A percentile compares a stretch with the other conserved stretches of the same genome.
phyloP scores from a whole-genome alignment of 176 grass and related monocot genomes.

The Juncus inflexus region DNA sequence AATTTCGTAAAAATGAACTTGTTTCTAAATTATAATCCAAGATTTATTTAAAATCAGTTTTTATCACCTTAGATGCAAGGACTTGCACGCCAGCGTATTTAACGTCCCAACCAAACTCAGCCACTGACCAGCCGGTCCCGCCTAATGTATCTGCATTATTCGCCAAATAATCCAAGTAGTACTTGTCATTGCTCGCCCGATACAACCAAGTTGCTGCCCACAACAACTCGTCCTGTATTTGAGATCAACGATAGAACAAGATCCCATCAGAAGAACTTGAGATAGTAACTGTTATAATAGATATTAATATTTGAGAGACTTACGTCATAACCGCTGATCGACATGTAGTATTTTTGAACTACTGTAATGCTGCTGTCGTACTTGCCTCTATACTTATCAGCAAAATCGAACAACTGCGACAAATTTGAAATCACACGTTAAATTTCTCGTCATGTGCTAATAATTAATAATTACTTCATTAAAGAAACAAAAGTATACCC shows the following conservation, averaged over 20 bases:
- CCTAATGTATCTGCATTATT: slow-evolving; percentile 70
- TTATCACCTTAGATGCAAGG: slow-evolving; percentile 49
- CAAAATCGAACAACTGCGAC: slow-evolving; percentile 73
- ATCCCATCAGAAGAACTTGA: not conserved
- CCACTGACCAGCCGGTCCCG: slow-evolving; percentile 55
- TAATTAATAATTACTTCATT: not conserved
- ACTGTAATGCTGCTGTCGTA: slow-evolving; percentile 77
- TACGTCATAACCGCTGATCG: slow-evolving; percentile 67
- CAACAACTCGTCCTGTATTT: slow-evolving; percentile 65
- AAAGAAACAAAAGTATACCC: too few relatives aligned
- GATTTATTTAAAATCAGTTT: not conserved
- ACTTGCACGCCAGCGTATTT: slow-evolving; percentile 84
- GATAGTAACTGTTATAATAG: not conserved
- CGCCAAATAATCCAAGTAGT: slow-evolving; percentile 70
- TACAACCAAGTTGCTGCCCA: slow-evolving; percentile 93
- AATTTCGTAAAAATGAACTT: not conserved
- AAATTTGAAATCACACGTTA: slow-evolving; percentile 3
- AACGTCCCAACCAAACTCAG: slow-evolving; percentile 82
- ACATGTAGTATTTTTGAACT: slow-evolving; percentile 48
- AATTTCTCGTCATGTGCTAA: not conserved
- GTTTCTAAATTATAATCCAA: not conserved
- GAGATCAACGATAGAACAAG: not conserved
- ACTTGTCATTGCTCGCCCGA: slow-evolving; percentile 36
- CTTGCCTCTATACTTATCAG: slow-evolving; percentile 73
- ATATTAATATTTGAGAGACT: not conserved